phyloP scores from a whole-genome alignment of 768 basidiomycete genomes.

The Boletus reticulatus region DNA sequence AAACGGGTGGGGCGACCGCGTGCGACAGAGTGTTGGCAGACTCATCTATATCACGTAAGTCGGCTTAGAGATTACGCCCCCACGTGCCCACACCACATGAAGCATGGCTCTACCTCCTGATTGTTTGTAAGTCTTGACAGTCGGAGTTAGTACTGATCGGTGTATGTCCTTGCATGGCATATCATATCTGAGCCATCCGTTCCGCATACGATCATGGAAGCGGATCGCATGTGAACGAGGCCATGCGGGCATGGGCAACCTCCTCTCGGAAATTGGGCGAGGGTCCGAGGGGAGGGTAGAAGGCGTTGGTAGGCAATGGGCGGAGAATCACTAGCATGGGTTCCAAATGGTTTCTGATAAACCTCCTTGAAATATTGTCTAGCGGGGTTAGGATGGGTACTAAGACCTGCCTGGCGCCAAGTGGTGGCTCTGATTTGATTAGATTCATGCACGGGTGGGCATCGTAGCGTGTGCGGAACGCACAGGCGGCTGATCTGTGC shows the following conservation, averaged over 20 bases:
- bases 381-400: conserved; percentile 3
- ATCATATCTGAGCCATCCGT: not conserved
- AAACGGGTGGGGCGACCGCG: conserved; percentile 2
- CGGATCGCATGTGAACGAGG: not conserved
- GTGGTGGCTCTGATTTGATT: conserved; percentile 8
- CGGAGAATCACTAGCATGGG: not conserved
- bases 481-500: not conserved
- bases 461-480: not conserved
- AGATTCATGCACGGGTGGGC: not conserved
- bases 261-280: not conserved
- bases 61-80: too few species aligned
- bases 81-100: too few species aligned
- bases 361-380: conserved; percentile 5
- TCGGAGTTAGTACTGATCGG: not conserved
- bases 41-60: too few species aligned
- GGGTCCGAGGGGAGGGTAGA: not conserved
- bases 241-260: not conserved
- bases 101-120: not conserved
- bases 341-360: conserved; percentile 14
- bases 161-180: not conserved
- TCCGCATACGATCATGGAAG: conserved; percentile 3
- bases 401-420: not conserved
- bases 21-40: conserved; percentile 1
- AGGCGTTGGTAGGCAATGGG: not conserved
- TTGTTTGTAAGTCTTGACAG: not conserved